phyloP scores from a whole-genome alignment of 306 rosid genomes.

The Lathyrus oleraceus region DNA sequence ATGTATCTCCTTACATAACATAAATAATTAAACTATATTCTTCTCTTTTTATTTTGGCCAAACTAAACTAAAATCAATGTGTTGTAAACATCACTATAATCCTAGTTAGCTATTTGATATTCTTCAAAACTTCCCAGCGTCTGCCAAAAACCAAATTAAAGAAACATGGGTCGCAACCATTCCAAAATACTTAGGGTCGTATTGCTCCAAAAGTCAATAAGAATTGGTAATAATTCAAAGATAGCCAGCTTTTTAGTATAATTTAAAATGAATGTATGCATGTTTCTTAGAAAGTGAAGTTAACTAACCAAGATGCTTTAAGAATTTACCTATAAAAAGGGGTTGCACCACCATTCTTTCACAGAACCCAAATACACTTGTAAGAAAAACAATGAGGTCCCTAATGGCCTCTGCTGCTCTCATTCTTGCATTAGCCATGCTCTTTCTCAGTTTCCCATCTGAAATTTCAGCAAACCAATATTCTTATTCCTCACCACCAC shows the following conservation, averaged over 20 bases:
- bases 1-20: not conserved
- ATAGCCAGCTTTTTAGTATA: not conserved
- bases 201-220: conserved; percentile 19
- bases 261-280: not conserved
- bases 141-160: conserved; percentile 17
- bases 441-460: conserved; percentile 27
- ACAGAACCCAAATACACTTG: conserved; percentile 29
- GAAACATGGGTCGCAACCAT: not conserved
- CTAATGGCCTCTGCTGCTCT: conserved; percentile 39
- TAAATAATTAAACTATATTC: not conserved
- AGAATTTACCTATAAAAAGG: conserved; percentile 37
- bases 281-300: conserved; percentile 30
- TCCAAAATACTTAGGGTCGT: conserved; percentile 21
- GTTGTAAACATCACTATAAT: not conserved
- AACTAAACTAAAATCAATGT: not conserved
- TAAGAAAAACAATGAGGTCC: conserved; percentile 50
- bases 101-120: not conserved
- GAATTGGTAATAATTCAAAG: conserved; percentile 3
- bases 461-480: conserved; percentile 47
- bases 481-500: conserved; percentile 51
- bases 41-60: not conserved
- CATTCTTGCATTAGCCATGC: conserved; percentile 43
- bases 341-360: not conserved
- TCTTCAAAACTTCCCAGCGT: not conserved
- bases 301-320: not conserved